Conservation (phyloP, 345 rosid species). For the Bretschneidera sinensis region DNA sequence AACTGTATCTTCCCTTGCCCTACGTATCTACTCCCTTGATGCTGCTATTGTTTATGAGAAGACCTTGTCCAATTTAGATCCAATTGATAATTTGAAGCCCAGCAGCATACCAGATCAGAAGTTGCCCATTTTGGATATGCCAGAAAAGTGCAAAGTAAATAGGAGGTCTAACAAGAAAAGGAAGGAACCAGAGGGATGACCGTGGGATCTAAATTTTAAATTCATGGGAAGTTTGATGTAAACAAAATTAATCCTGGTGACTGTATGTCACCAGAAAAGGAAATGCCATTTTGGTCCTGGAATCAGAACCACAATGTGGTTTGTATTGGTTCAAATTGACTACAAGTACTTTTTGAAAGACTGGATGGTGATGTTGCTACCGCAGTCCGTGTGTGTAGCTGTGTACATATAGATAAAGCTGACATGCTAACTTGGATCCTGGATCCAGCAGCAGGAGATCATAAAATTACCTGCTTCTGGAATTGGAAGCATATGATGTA, state of each 20-base stretch:
- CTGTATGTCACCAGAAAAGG: slow-evolving; percentile 5
- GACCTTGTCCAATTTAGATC: slow-evolving; percentile 25
- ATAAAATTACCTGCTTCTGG: slow-evolving; percentile 7
- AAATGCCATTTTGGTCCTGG: neutral
- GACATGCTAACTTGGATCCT: slow-evolving; percentile 34
- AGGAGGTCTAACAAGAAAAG: slow-evolving; percentile 79
- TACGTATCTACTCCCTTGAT: slow-evolving; percentile 80
- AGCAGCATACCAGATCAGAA: slow-evolving; percentile 32
- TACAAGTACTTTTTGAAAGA: slow-evolving; percentile 6
- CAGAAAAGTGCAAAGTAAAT: slow-evolving; percentile 52
- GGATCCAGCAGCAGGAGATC: slow-evolving; percentile 16
- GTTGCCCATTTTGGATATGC: slow-evolving; percentile 34
- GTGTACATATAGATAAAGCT: slow-evolving; percentile 23
- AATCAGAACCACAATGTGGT: slow-evolving; percentile 6
- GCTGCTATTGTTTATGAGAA: slow-evolving; percentile 73
- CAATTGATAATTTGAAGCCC: slow-evolving; percentile 34
- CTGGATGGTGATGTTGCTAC: slow-evolving; percentile 3
- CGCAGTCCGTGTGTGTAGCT: slow-evolving; percentile 16
- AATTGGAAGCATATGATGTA: slow-evolving; percentile 17
- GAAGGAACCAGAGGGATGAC: slow-evolving; percentile 75
- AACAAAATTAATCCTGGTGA: slow-evolving; percentile 14
- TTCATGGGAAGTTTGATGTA: slow-evolving; percentile 3
- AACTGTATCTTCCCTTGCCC: slow-evolving; percentile 72
- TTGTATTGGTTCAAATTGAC: slow-evolving; percentile 9
- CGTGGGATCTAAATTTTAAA: neutral